phyloP scores from a whole-genome alignment of 106 monocot genomes.

The Dendrobium nobile region DNA sequence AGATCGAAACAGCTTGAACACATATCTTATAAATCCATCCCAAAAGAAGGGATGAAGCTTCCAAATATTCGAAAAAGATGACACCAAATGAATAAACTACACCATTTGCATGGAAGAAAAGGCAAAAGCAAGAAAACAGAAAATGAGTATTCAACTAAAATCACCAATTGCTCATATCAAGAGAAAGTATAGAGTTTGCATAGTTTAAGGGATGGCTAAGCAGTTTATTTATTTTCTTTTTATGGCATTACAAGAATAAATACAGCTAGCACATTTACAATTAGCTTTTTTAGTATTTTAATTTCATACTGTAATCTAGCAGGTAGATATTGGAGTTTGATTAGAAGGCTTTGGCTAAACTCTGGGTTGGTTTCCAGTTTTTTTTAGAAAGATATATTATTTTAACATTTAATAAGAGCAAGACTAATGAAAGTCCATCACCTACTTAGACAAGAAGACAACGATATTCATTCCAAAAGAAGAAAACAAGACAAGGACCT shows the following conservation, averaged over 20 bases:
- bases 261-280: background rate
- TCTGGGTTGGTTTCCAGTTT: too few species aligned
- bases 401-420: too few species aligned
- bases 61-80: background rate
- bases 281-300: background rate
- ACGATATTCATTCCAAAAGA: too few species aligned
- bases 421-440: too few species aligned
- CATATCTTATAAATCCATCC: background rate
- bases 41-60: background rate
- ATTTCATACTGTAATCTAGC: background rate
- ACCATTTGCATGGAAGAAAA: background rate
- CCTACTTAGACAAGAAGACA: too few species aligned
- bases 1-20: too few species aligned
- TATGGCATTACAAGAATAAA: background rate
- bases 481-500: too few species aligned
- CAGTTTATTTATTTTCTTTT: background rate
- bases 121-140: background rate
- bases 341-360: background rate
- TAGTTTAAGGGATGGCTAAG: background rate
- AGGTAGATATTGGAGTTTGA: background rate
- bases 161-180: background rate
- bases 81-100: background rate
- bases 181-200: background rate
- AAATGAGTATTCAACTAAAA: background rate
- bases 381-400: too few species aligned